A percentile compares a stretch with the other conserved stretches of the same genome.
Conservation (phyloP, 2,329 filamentous ascomycete genomes). For the Mollisiaceae sp. region DNA sequence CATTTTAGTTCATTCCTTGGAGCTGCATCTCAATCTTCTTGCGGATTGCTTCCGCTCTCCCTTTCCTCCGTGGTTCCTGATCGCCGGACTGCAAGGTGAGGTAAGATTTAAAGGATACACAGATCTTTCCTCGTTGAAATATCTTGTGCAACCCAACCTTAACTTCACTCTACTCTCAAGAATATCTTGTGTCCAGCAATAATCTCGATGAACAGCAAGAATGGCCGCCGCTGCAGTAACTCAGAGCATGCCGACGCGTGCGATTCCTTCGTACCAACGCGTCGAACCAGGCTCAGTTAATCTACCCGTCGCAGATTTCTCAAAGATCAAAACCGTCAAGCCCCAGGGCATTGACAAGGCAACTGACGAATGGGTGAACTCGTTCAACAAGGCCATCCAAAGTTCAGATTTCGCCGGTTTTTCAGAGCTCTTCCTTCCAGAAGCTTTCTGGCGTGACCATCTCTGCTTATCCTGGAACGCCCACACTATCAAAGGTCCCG, state of each 20-base stretch:
- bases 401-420: conserved; percentile 45
- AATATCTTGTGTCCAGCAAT: background rate
- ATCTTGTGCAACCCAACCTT: background rate
- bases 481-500: conserved; percentile 52
- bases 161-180: background rate
- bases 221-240: conserved; percentile 26
- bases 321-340: conserved; percentile 40
- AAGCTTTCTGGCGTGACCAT: conserved; percentile 63
- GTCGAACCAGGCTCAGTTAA: conserved; percentile 61
- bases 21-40: too few relatives aligned
- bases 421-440: conserved; percentile 47
- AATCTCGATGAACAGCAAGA: background rate
- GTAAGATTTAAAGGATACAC: background rate
- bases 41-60: conserved; percentile 4
- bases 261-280: conserved; percentile 47
- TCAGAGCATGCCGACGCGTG: conserved; percentile 21
- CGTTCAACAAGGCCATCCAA: conserved; percentile 49
- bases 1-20: too few relatives aligned
- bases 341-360: conserved; percentile 44
- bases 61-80: conserved; percentile 8
- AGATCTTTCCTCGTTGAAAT: background rate
- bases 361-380: conserved; percentile 46
- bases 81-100: conserved; percentile 1
- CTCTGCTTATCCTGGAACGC: conserved; percentile 60
- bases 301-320: conserved; percentile 53